Conservation (phyloP, 352 stramenopile species). For the Pythium biforme region DNA sequence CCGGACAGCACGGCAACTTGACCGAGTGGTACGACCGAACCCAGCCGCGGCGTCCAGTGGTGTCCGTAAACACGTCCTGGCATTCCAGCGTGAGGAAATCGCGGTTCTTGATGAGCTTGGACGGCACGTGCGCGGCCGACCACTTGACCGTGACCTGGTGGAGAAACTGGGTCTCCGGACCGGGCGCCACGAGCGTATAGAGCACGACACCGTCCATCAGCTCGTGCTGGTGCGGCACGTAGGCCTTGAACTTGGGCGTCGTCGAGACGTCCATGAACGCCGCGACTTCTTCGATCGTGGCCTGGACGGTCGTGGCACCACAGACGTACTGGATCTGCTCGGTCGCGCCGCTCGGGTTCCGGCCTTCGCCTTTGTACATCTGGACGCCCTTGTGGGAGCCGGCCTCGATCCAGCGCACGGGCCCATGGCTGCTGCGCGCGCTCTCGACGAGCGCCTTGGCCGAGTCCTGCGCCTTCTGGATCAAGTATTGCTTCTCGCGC, state of each 20-base stretch:
- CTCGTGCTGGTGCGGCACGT: constrained; percentile 38
- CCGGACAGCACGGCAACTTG: constrained; percentile 60
- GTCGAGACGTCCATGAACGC: constrained; percentile 67
- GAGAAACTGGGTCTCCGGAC: constrained; percentile 33
- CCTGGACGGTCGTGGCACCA: constrained; percentile 55
- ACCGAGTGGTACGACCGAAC: constrained; percentile 72
- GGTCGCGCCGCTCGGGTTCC: constrained; percentile 34
- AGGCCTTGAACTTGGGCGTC: constrained; percentile 50
- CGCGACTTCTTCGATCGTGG: constrained; percentile 62
- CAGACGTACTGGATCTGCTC: constrained; percentile 60
- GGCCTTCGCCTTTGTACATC: constrained; percentile 66
- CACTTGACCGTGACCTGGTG: constrained; percentile 77
- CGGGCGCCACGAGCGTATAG: constrained; percentile 48
- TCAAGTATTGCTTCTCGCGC: constrained; percentile 52
- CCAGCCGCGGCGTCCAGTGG: constrained; percentile 59
- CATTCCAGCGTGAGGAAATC: constrained; percentile 77
- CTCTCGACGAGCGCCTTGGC: constrained; percentile 59
- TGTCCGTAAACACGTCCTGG: constrained; percentile 67
- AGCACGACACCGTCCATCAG: constrained; percentile 58
- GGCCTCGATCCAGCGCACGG: constrained; percentile 55
- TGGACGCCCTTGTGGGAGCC: constrained; percentile 56
- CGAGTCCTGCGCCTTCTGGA: constrained; percentile 61
- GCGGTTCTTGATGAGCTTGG: constrained; percentile 61
- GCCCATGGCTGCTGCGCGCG: constrained; percentile 54
- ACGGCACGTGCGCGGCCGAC: constrained; percentile 50